Percentiles rank a stretch among this genome's conserved stretches.
Conservation (phyloP, 2,329 filamentous ascomycete species). For the Trichoderma brevicompactum region DNA sequence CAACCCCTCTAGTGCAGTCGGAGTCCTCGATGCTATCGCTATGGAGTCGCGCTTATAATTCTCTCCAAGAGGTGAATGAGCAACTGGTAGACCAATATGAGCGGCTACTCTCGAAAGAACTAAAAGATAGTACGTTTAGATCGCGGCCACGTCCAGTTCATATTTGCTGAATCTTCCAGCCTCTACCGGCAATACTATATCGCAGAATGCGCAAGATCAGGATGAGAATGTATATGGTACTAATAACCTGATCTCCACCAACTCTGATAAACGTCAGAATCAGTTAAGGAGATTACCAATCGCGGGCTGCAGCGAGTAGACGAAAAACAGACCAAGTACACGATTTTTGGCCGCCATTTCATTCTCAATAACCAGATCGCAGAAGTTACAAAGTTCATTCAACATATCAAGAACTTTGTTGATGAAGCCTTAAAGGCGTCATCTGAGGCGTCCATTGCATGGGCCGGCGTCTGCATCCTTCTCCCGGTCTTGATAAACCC, state of each 20-base stretch:
- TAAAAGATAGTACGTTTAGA: not conserved
- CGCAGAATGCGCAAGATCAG: not conserved
- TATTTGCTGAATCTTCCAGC: too few relatives aligned
- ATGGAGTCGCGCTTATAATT: not conserved
- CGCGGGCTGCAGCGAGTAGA: not conserved
- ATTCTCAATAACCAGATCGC: not conserved
- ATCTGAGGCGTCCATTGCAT: not conserved
- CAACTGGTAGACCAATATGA: not conserved
- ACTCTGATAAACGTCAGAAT: rapidly evolving
- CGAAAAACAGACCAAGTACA: not conserved
- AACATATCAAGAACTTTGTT: not conserved
- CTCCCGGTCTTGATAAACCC: not conserved
- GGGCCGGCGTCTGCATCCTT: not conserved
- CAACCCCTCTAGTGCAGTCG: too few relatives aligned
- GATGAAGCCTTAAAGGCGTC: not conserved
- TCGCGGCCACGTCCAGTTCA: too few relatives aligned
- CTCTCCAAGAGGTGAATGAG: not conserved
- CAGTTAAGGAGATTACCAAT: not conserved
- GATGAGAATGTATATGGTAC: too few relatives aligned
- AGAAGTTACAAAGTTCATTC: not conserved
- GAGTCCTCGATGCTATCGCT: not conserved
- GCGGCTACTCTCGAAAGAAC: not conserved
- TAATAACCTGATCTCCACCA: not conserved
- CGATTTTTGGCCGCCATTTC: not conserved
- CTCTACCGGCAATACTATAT: not conserved